These are phyloP conservation scores for Fusarium verticillioides DNA, from an alignment of 2,329 filamentous ascomycete genomes.

Conservation along the genomic window DNA sequence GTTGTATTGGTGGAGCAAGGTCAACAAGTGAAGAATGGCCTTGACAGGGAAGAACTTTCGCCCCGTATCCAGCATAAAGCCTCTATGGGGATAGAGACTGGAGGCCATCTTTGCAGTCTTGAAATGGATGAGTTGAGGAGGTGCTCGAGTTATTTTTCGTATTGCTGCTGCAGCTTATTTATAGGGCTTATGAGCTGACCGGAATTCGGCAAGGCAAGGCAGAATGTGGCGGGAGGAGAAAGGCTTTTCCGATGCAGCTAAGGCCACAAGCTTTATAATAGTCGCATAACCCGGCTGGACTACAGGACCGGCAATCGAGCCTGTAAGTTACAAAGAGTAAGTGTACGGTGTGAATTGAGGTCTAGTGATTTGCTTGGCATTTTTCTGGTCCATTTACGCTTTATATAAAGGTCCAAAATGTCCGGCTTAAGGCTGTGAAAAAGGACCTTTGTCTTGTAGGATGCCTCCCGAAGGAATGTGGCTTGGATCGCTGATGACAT, in stretches of 20 bases:
- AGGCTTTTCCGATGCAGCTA: neutral
- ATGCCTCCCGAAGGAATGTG: neutral
- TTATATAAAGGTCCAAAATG: neutral
- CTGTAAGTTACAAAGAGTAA: accelerated
- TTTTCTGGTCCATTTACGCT: accelerated
- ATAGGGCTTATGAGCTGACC: neutral
- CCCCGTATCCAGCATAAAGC: conserved; percentile 16
- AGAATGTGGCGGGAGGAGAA: neutral
- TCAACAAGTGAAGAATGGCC: neutral
- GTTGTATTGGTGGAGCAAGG: conserved; percentile 11
- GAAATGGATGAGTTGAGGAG: accelerated
- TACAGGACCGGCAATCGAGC: accelerated
- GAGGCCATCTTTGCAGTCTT: neutral
- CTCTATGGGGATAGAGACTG: conserved; percentile 6
- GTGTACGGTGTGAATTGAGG: too few relatives aligned
- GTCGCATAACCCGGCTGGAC: neutral
- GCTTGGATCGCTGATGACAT: neutral
- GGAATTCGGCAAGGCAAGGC: neutral
- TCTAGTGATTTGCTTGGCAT: accelerated
- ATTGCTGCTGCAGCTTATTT: neutral
- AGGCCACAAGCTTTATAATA: neutral
- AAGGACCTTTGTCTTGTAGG: too few relatives aligned
- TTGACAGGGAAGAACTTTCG: conserved; percentile 19
- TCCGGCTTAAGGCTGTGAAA: neutral
- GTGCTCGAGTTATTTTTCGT: neutral